A percentile compares a stretch with the other conserved stretches of the same genome.
Evolutionary conservation across 1,139 yeast species (phyloP).

Genomic region (Zhuliangozyma parablackwelliae): DNA sequence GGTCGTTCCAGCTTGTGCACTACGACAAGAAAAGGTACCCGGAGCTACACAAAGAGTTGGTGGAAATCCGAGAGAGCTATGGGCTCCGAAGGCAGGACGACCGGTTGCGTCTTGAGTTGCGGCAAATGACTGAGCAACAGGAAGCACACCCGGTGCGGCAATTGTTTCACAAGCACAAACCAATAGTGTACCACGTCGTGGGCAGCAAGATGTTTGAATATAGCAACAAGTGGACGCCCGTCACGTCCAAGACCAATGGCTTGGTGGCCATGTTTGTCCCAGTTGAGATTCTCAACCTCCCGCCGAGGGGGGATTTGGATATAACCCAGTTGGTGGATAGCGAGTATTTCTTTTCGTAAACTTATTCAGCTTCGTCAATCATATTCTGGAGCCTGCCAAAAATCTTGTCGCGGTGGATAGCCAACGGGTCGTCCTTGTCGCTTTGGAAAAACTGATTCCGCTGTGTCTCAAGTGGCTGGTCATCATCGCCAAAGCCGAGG

Average conservation of each 20-base stretch:
- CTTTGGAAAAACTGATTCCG: conserved; percentile 49
- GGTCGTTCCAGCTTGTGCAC: conserved; percentile 34
- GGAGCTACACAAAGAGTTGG: conserved; percentile 15
- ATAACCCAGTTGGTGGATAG: conserved; percentile 29
- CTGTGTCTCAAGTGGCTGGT: conserved; percentile 7
- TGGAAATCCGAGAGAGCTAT: conserved; percentile 11
- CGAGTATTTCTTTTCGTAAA: conserved; percentile 35
- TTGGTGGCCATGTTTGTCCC: conserved; percentile 19
- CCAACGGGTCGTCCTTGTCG: conserved; percentile 57
- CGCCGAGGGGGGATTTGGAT: conserved; percentile 31
- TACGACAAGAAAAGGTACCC: conserved; percentile 16
- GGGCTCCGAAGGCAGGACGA: conserved; percentile 7
- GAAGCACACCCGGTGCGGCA: conserved; percentile 3
- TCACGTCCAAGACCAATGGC: neutral
- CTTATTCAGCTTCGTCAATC: conserved; percentile 21
- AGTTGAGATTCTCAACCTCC: conserved; percentile 25
- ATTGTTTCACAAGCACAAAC: conserved; percentile 17
- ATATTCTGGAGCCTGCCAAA: conserved; percentile 53
- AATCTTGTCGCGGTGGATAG: conserved; percentile 58
- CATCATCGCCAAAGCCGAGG: conserved; percentile 10
- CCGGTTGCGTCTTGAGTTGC: conserved; percentile 14
- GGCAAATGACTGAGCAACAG: conserved; percentile 4
- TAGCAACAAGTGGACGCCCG: neutral
- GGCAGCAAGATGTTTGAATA: conserved; percentile 7
- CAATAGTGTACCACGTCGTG: conserved; percentile 15